Evolutionary conservation across 306 rosid species (phyloP), one percentile per base, ranked within the genome.

Genomic region (Arachis hypogaea): DNA sequence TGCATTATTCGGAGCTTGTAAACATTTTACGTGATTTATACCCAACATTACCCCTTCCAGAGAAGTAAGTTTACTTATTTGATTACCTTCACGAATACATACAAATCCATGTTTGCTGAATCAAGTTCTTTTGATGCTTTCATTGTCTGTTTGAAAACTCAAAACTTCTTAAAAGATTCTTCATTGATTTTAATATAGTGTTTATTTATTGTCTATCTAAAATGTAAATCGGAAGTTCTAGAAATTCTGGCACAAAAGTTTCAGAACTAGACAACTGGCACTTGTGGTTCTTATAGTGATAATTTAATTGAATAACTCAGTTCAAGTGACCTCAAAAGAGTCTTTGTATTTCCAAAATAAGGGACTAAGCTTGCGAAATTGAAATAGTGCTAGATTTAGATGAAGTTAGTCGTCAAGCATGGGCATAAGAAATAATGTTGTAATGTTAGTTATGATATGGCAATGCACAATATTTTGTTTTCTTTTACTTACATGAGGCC

Each of bases 31-130:
- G 12, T 7, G 78, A 83, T 50, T 82, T 78, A 28, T 89, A 84
- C 84, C 96, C 96, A 47, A 30, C 77, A 51, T 42, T 89, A 11
- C 73, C 64, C 64, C 88, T 89, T 69, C 97, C 90, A 11, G 83
- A 87, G 51, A 91, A 83, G 97, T 89, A 81, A 85, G 90, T 65
- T 42, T 54, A 18, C 33, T 59, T 16, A 8, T 41, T 80, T 69
- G 8, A 4, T 18, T 4, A 2, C 33, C 52, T 59, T 63, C 29
- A 12, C 36, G 10, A 64, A 16, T 75, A 46, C 52, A 79, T 42
- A 73, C 14, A 45, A 49, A 7, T 59, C 33, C 54, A 47, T 7
- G 54, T 30, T 49, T 62, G 18, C 40, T 63, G 41, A 33, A 16
- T 33, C 9, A 22, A 16, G 5, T 62, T 52, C 29, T 61, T 59